These are phyloP conservation scores for Globisporangium heterothallicum DNA, from an alignment of 352 stramenopile genomes.

Conservation along the genomic window DNA sequence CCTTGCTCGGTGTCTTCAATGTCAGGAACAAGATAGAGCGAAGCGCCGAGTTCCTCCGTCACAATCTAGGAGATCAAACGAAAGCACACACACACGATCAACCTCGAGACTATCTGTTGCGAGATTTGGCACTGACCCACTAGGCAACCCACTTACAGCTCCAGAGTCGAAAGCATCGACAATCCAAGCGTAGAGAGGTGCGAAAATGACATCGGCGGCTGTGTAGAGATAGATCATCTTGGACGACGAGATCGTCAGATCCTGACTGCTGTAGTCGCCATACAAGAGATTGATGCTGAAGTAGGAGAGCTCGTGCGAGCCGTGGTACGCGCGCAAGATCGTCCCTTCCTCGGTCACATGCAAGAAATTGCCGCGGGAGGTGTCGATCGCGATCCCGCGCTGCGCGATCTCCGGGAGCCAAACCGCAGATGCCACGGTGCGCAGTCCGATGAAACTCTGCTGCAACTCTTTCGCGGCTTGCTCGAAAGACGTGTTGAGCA, in stretches of 20 bases:
- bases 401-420: conserved; percentile 42
- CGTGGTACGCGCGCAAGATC: conserved; percentile 40
- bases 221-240: conserved; percentile 43
- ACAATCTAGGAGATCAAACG: conserved; percentile 21
- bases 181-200: conserved; percentile 46
- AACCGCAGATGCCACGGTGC: conserved; percentile 15
- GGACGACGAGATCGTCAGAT: conserved; percentile 19
- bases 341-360: conserved; percentile 35
- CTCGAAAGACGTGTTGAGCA: conserved; percentile 37
- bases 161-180: conserved; percentile 45
- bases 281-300: conserved; percentile 42
- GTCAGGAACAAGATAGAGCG: conserved; percentile 36
- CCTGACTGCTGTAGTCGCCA: conserved; percentile 16
- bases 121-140: neutral
- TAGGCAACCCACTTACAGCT: conserved; percentile 13
- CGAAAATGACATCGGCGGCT: conserved; percentile 43
- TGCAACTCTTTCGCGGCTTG: conserved; percentile 38
- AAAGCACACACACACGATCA: neutral
- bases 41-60: conserved; percentile 33
- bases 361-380: conserved; percentile 38
- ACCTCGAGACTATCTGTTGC: neutral
- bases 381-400: conserved; percentile 38
- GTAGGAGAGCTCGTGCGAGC: conserved; percentile 38
- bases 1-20: conserved; percentile 21
- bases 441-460: conserved; percentile 34